These are phyloP conservation scores for Microcos paniculata DNA, from an alignment of 345 rosid species.

Conservation along the genomic window DNA sequence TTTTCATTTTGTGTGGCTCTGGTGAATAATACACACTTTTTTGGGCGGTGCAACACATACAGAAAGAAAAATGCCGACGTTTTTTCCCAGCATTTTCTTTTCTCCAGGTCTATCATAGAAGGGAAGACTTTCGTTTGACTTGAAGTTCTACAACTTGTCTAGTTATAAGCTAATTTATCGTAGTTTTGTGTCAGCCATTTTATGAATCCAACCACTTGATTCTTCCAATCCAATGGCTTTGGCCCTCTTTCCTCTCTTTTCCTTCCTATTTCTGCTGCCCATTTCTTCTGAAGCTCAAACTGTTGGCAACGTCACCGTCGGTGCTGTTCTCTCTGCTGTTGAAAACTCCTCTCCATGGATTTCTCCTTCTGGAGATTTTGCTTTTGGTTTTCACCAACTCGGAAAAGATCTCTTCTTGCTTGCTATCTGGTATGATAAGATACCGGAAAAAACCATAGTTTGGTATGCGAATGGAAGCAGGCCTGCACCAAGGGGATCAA, in stretches of 20 bases:
- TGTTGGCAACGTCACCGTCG: not conserved
- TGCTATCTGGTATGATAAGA: constrained; percentile 43
- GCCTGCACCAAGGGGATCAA: constrained; percentile 30
- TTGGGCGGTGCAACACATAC: not conserved
- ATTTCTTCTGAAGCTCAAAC: constrained; percentile 3
- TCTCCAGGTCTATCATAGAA: not conserved
- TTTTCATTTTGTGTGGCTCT: too few relatives aligned
- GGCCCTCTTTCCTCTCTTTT: not conserved
- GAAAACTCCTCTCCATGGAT: constrained; percentile 7
- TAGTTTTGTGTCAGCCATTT: not conserved
- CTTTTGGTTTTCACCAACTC: constrained; percentile 36
- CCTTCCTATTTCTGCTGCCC: not conserved
- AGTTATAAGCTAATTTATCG: not conserved
- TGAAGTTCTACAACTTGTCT: not conserved
- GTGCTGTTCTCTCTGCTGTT: constrained; percentile 5
- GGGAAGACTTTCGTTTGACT: not conserved
- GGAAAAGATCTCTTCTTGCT: constrained; percentile 19
- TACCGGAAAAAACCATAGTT: constrained; percentile 31
- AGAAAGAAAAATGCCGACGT: too few relatives aligned
- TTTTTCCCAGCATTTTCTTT: not conserved
- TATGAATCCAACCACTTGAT: not conserved
- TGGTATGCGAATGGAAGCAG: constrained; percentile 42
- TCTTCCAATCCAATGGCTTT: not conserved
- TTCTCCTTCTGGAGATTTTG: constrained; percentile 42
- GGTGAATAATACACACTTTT: not conserved